Base-by-base conservation (phyloP, 352 stramenopile genomes). In the Pythium guiyangense region DNA sequence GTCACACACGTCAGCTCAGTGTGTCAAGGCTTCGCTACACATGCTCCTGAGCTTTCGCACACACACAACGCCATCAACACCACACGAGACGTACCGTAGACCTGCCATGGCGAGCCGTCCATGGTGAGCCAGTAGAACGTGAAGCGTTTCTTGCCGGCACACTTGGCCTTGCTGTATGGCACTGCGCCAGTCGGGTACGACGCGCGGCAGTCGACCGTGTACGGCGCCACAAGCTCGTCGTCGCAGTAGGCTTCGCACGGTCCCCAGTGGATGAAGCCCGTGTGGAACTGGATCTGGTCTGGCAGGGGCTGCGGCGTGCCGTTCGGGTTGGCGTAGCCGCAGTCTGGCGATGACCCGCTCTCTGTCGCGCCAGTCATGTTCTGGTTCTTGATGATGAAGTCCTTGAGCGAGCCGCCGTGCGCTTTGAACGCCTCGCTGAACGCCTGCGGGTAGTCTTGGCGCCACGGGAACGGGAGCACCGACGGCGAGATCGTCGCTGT, bases 351-450 rank as follows among this genome's bases (percentile, higher is more conserved):
- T 17, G 42, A 46, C 42, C 42, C 42, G 18, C 15, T 46, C 15
- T 46, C 42, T 5, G 42, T 25, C 2, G 42, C 42, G 42, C 42
- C 52, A 22, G 59, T 58, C 39, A 58, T 58, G 40, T 66, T 54
- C 26, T 73, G 65, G 12, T 79, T 79, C 52, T 61, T 63, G 11
- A 66, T 35, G 29, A 78, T 71, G 54, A 78, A 66, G 11, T 68
- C 64, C 45, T 54, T 67, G 4, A 81, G 49, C 49, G 49, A 54
- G 10, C 29, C 34, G 2, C 37, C 37, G 10, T 39, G 50, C 39
- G 52, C 31, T 31, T 58, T 58, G 52, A 58, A 44, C 26, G 52
- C 52, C 29, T 49, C 52, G n/a, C 35, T 37, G 52, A 58, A 48
- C 22, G n/a, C 39, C 15, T 42, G 35, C 14, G 44, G 42, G 15